phyloP scores from a whole-genome alignment of 164 flowering plant genomes.

The Magnolia sinica region DNA sequence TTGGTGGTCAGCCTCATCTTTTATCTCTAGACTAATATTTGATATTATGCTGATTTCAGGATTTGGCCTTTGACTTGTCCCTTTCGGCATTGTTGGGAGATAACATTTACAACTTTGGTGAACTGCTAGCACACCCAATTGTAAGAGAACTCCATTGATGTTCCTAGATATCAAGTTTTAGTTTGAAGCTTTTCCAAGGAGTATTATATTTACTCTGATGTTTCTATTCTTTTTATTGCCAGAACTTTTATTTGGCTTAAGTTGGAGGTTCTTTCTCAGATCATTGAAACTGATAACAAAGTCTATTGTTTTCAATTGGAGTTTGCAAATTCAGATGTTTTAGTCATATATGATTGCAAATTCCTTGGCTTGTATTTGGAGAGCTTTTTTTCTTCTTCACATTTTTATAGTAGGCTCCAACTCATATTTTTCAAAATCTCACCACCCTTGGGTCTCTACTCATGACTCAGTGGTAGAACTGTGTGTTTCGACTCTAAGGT shows the following conservation, averaged over 20 bases:
- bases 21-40: neutral
- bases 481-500: no score
- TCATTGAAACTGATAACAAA: neutral
- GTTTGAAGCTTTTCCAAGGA: neutral
- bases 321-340: neutral
- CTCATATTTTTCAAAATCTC: neutral
- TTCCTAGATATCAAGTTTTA: neutral
- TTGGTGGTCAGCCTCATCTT: neutral
- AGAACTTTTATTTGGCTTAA: neutral
- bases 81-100: slow-evolving; percentile 91
- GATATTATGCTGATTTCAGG: slow-evolving; percentile 38
- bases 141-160: slow-evolving; percentile 40
- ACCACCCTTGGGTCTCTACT: neutral
- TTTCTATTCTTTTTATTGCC: neutral
- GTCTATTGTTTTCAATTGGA: neutral
- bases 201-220: neutral
- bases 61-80: slow-evolving; percentile 96
- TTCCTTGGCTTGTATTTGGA: neutral
- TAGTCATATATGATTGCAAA: neutral
- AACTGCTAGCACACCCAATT: slow-evolving; percentile 91
- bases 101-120: slow-evolving; percentile 93
- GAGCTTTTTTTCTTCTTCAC: neutral
- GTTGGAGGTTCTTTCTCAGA: neutral
- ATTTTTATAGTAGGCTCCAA: neutral
- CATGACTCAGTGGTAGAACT: no score